Evolutionary conservation across 371 early-diverging fungal species (phyloP).

Genomic region (Apophysomyces variabilis): DNA sequence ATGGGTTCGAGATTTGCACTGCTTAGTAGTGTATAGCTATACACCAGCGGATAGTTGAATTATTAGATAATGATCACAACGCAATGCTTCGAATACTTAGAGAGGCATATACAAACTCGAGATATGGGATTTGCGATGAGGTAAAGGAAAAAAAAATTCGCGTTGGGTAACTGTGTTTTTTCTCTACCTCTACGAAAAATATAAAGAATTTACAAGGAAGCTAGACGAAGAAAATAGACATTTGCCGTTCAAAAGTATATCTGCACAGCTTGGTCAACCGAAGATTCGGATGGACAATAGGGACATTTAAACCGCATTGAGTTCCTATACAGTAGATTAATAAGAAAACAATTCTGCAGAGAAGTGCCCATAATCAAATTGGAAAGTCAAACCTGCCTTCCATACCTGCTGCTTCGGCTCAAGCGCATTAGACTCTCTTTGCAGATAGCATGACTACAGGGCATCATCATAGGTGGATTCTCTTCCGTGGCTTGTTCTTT

Average conservation of each 20-base stretch:
- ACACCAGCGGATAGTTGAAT: too few species aligned
- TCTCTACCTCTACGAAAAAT: too few species aligned
- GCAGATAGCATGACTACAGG: slow-evolving; percentile 97
- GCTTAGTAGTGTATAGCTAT: too few species aligned
- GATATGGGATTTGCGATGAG: too few species aligned
- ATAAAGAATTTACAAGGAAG: slow-evolving; percentile 1
- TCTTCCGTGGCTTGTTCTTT: slow-evolving; percentile 92
- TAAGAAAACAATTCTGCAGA: background rate
- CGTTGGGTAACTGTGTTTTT: too few species aligned
- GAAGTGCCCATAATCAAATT: background rate
- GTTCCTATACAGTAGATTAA: slow-evolving; percentile 22
- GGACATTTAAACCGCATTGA: slow-evolving; percentile 91
- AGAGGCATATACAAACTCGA: too few species aligned
- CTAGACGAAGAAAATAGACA: slow-evolving; percentile 10
- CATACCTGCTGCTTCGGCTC: slow-evolving; percentile 60
- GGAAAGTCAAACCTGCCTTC: slow-evolving; percentile 25
- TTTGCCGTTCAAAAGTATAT: slow-evolving; percentile 71
- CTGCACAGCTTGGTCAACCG: slow-evolving; percentile 72
- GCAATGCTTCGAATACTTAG: too few species aligned
- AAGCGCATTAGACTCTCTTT: slow-evolving; percentile 87
- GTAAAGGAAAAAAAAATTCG: too few species aligned
- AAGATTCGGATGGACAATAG: slow-evolving; percentile 92
- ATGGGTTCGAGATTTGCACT: too few species aligned
- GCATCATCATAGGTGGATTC: slow-evolving; percentile 98
- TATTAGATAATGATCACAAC: too few species aligned